Percentiles rank a stretch among this genome's conserved stretches.
These are phyloP conservation scores for Aspergillus sparsus DNA, from an alignment of 495 filamentous ascomycete species.

Conservation along the genomic window DNA sequence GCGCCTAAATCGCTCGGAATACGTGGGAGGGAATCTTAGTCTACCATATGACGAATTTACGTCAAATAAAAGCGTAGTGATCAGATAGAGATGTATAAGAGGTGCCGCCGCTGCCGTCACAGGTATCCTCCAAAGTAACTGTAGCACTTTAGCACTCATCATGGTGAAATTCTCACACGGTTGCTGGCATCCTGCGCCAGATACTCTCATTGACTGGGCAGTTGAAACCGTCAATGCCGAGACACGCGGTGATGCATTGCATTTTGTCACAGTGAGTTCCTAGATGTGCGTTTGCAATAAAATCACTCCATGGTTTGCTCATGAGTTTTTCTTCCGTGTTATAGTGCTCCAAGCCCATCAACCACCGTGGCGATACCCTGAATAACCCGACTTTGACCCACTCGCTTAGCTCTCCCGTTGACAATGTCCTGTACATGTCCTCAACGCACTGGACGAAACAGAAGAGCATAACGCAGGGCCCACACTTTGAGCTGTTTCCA, in stretches of 20 bases:
- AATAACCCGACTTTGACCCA: slow-evolving; percentile 18
- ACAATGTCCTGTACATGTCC: slow-evolving; percentile 14
- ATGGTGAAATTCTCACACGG: slow-evolving; percentile 20
- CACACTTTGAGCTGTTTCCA: slow-evolving; percentile 17
- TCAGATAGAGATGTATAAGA: too few species aligned
- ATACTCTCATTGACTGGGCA: slow-evolving; percentile 20
- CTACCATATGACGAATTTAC: too few species aligned
- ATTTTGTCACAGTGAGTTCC: slow-evolving; percentile 15
- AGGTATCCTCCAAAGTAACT: background rate
- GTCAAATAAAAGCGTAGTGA: too few species aligned
- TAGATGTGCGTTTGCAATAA: background rate
- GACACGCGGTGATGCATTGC: slow-evolving; percentile 12
- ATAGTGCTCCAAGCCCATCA: slow-evolving; percentile 15
- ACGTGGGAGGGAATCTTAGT: background rate
- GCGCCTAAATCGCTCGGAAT: slow-evolving; percentile 11
- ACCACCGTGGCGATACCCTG: slow-evolving; percentile 17
- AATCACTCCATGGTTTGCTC: background rate
- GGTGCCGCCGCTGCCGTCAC: too few species aligned
- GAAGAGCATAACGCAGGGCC: slow-evolving; percentile 15
- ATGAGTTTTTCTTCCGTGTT: background rate
- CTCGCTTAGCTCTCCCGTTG: slow-evolving; percentile 12
- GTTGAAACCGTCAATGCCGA: slow-evolving; percentile 18
- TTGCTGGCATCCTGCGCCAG: slow-evolving; percentile 20
- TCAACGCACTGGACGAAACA: slow-evolving; percentile 17
- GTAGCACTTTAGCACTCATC: background rate